Base-by-base conservation (phyloP, 2,329 filamentous ascomycete genomes). In the Aureobasidium sp. region DNA sequence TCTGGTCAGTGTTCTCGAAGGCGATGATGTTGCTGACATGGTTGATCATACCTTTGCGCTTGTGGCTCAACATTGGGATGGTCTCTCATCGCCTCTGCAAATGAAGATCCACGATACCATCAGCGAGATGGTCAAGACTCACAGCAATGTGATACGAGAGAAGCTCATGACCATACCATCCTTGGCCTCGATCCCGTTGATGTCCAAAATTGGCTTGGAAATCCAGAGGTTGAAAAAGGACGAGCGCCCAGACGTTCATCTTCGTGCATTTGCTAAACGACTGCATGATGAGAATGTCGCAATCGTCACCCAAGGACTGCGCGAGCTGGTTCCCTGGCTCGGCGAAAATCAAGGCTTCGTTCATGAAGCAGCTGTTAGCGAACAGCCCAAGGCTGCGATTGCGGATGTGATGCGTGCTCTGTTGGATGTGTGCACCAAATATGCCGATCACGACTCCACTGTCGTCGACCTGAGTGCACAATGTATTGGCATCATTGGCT, bases 21-120 rank as follows among this genome's bases (percentile, higher is more conserved):
- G 86, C 60, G 87, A 91, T 25, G 92, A 96, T 68, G 80, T 96
- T 6, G 86, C 88, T 65, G 80, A 84, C 27, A 80, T 96, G 38
- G 77, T 97, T 9, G 91, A 96, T 69, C 91, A 93, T 61, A 95
- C 92, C 0, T 90, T 97, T 65, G 91, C 92, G 57, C 84, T 96
- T 42, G 85, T 97, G 51, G 85, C 88, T 25, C 85, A 87, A 65
- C 87, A 94, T 68, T 99, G 94, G 94, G 65, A 70, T 4, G 73
- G 67, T 2, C 85, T 97, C 60, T 84, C 85, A 23, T 75, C 80
- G 4, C 71, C 77, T 3, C 86, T 86, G 1, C 84, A 82, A 63
- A 68, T 79, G 3, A 78, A 79, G 59, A 87, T 86, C 3, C 79
- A 83, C 62, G 75, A 80, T 17, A 79, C 91, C 64, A 78, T 97